Evolutionary conservation across 805 yeast genomes (phyloP), one percentile per base, ranked within the genome.

Genomic region (Kazachstania africana): DNA sequence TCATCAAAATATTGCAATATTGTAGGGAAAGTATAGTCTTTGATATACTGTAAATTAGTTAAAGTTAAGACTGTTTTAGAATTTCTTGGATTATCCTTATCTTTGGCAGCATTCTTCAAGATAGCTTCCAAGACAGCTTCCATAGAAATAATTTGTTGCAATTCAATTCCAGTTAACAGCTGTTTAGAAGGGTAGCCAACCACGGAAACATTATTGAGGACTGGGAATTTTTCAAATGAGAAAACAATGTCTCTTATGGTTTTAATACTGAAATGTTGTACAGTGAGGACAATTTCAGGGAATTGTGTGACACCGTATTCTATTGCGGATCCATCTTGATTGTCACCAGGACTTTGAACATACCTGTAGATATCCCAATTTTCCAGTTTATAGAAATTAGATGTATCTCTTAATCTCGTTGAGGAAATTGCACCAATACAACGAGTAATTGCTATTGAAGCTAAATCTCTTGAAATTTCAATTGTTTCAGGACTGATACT

Each of bases 11-110:
- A 54, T 29, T 61, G 63, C 10, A 74, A 46, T 13, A 73, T 51
- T 15, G 53, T 48, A 1, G 80, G 76, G 16, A 78, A 57, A 3
- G 70, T 59, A 3, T 43, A 49, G 15, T 55, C 56, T 20, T 66
- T 57, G 19, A 78, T 52, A 28, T 62, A 62, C 27, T 64, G 66
- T 28, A 78, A 49, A 42, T 76, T 77, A 26, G 75, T 65, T 26
- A 76, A 48, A 0, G 78, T 66, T 24, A 70, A 45, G 23, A 73
- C 54, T 10, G 72, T 59, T 36, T 68, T 69, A 5, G 64, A 48
- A 31, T 68, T 60, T 41, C 60, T 59, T 22, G 56, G 48, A 15
- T 52, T 50, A 22, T 58, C 60, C 27, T 53, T 58, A 33, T 63
- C 65, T 35, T 55, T 57, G 5, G 64, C 60, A 4, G 65, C 62